Conservation (phyloP, 2,329 filamentous ascomycete genomes). For the Colletotrichum spinosum region DNA sequence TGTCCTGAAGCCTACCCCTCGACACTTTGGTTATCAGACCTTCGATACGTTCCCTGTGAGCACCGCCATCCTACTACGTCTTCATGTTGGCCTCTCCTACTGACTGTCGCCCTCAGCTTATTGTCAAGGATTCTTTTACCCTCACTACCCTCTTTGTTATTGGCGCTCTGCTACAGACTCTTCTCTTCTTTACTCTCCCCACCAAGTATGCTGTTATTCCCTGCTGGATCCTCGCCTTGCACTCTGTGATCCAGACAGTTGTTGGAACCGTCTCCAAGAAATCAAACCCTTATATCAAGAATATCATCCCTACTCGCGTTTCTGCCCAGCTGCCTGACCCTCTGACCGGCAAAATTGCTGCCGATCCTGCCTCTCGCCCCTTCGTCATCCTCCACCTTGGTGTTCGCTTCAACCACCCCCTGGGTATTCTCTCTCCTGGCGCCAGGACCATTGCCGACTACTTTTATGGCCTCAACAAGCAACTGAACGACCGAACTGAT, state of each 20-base stretch:
- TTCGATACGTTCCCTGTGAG: too few relatives aligned
- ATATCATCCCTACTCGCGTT: slow-evolving; percentile 47
- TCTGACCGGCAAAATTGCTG: slow-evolving; percentile 42
- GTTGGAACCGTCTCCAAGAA: slow-evolving; percentile 40
- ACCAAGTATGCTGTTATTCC: slow-evolving; percentile 50
- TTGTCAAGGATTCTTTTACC: slow-evolving; percentile 49
- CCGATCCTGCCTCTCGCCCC: slow-evolving; percentile 42
- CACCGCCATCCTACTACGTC: too few relatives aligned
- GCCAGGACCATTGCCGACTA: slow-evolving; percentile 50
- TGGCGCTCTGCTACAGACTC: slow-evolving; percentile 50
- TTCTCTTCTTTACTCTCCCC: slow-evolving; percentile 48
- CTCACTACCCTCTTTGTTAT: slow-evolving; percentile 47
- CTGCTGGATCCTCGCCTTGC: slow-evolving; percentile 43
- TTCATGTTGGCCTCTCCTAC: too few relatives aligned
- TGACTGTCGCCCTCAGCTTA: neutral
- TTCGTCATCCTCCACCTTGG: slow-evolving; percentile 60
- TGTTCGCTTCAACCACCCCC: slow-evolving; percentile 59
- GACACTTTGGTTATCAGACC: too few relatives aligned
- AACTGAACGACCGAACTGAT: slow-evolving; percentile 50
- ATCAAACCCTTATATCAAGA: slow-evolving; percentile 40
- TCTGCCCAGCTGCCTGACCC: slow-evolving; percentile 48
- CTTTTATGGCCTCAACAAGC: slow-evolving; percentile 53
- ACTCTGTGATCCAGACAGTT: slow-evolving; percentile 46
- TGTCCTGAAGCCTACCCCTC: too few relatives aligned
- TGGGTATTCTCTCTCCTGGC: slow-evolving; percentile 60